Conservation (phyloP, 164 flowering plant species). For the Chloranthus sessilifolius region DNA sequence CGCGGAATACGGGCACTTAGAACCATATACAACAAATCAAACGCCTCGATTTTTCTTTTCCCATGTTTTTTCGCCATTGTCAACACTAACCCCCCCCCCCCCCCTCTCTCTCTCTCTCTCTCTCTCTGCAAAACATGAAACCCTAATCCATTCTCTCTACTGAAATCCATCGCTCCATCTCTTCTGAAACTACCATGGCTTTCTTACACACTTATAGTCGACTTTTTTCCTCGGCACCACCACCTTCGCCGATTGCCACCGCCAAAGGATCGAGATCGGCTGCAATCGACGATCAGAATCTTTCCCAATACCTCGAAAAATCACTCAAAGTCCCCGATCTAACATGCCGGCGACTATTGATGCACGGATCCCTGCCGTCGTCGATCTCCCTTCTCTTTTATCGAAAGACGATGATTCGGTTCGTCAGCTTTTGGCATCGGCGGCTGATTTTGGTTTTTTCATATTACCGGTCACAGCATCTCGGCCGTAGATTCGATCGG, state of each 20-base stretch:
- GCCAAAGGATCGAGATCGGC: slow-evolving; percentile 52
- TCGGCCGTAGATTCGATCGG: slow-evolving; percentile 21
- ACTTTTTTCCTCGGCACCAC: slow-evolving; percentile 24
- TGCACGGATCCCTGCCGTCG: slow-evolving; percentile 12
- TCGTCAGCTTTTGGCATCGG: slow-evolving; percentile 29
- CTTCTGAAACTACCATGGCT: too few relatives aligned
- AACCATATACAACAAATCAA: too few relatives aligned
- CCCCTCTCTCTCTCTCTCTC: too few relatives aligned
- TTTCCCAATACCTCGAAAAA: slow-evolving; percentile 36
- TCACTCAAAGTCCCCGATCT: slow-evolving; percentile 41
- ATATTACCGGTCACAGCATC: slow-evolving; percentile 35
- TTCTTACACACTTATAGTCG: slow-evolving; percentile 5
- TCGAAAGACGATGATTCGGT: slow-evolving; percentile 17
- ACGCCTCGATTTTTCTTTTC: too few relatives aligned
- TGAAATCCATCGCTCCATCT: too few relatives aligned
- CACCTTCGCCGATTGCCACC: slow-evolving; percentile 64
- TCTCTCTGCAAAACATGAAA: too few relatives aligned
- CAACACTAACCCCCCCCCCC: too few relatives aligned
- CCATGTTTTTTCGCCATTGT: too few relatives aligned
- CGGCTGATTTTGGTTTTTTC: slow-evolving; percentile 35
- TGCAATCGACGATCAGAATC: slow-evolving; percentile 34
- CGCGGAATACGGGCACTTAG: too few relatives aligned
- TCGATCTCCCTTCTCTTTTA: slow-evolving; percentile 22
- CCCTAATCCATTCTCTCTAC: too few relatives aligned
- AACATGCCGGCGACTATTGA: slow-evolving; percentile 22